Base-by-base conservation (phyloP, 176 grass and related monocot genomes). In the Chloris gayana region DNA sequence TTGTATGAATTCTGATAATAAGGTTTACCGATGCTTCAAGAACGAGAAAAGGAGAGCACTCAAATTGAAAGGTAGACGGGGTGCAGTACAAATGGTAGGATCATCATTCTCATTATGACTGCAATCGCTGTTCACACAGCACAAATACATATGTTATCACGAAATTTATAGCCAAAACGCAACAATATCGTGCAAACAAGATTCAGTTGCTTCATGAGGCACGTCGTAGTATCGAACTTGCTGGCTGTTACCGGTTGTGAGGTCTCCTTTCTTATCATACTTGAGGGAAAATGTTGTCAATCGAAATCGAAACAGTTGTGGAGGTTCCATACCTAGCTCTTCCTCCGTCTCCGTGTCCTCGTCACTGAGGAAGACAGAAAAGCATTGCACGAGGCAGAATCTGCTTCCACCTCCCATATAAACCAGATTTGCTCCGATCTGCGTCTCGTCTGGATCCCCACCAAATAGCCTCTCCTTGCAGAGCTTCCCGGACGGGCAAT, bases 301-400 rank as follows among this genome's bases (percentile, higher is more conserved):
- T 1, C 68, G 41, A 30, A 70, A 18, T 41, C 35, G 12, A 6
- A 1, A n/a, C 6, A 12, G 37, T 15, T 21, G 50, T 15, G 5
- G 49, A 6, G 18, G 38, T 24, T 25, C 66, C 50, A 53, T 54
- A 22, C 4, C 51, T 8, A 54, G 4, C 8, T 42, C 41, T 10
- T 42, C 39, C 39, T 41, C 39, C 3, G 5, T 8, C 41, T 42
- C 41, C 8, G 41, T 42, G 18, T 21, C 11, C 37, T 14, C 17
- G 15, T 32, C 6, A 12, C 8, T 6, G 17, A 12, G 1, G 7
- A 0, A 12, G 26, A 32, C 26, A 9, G 6, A 10, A 61, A 78
- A 2, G 57, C 57, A 62, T 24, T 79, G 21, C 29, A 79, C 62
- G 0, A 80, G 64, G 32, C 77, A 69, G 77, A 69, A 80, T 12